Evolutionary conservation across 2,329 filamentous ascomycete genomes (phyloP).

Genomic region (Beauveria scarabaeidicola): DNA sequence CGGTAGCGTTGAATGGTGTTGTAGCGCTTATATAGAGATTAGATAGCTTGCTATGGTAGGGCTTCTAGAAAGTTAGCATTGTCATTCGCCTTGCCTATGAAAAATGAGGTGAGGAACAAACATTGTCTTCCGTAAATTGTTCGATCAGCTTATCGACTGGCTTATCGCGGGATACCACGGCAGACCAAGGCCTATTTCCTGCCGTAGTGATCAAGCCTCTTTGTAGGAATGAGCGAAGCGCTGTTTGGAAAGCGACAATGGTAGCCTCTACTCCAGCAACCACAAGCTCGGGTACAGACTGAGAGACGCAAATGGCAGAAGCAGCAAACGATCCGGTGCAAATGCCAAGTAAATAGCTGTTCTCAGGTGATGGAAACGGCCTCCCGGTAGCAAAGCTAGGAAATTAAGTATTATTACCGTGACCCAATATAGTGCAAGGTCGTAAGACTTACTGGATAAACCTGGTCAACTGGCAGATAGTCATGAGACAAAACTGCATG

Average conservation of each 20-base stretch:
- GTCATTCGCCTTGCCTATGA: background rate
- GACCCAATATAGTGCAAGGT: background rate
- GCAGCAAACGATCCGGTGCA: constrained; percentile 21
- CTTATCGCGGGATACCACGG: constrained; percentile 3
- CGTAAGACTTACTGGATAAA: constrained; percentile 18
- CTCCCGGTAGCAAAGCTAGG: constrained; percentile 13
- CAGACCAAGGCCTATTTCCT: constrained; percentile 6
- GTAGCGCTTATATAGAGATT: constrained; percentile 19
- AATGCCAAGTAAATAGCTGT: constrained; percentile 14
- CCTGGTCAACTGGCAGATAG: constrained; percentile 17
- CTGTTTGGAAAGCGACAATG: constrained; percentile 16
- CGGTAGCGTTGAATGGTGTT: constrained; percentile 15
- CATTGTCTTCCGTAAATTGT: background rate
- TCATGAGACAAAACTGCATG: constrained; percentile 18
- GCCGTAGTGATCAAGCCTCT: constrained; percentile 12
- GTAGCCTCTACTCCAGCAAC: constrained; percentile 15
- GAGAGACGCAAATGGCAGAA: constrained; percentile 18
- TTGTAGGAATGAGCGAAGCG: constrained; percentile 13
- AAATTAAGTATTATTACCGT: background rate
- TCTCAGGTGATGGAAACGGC: constrained; percentile 15
- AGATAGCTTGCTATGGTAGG: background rate
- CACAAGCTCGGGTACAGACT: constrained; percentile 18
- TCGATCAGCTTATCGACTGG: constrained; percentile 10
- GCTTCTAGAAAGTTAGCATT: background rate
- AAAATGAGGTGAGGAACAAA: background rate